Base-by-base conservation (phyloP, 2,329 filamentous ascomycete genomes). In the Pyrenophora tritici-repentis region DNA sequence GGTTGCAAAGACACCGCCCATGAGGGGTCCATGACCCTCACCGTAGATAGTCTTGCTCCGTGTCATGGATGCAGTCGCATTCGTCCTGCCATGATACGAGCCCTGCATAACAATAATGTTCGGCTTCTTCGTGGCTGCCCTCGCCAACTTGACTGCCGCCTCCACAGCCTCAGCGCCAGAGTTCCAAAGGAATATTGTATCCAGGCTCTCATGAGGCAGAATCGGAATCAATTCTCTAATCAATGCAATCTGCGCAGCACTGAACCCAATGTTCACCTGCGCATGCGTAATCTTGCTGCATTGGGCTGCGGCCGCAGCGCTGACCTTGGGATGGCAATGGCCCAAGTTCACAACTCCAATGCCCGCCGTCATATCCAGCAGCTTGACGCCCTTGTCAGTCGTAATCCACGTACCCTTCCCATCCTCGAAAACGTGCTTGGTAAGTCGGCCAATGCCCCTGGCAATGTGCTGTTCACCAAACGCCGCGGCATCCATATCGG, bases 101-200 rank as follows among this genome's bases (percentile, higher is more conserved):
- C 65, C 65, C 31, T 68, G 65, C 65, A 68, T 67, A 13, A 68
- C 65, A n/a, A 68, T 67, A 37, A 68, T 58, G 37, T 68, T 68
- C 8, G 63, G 61, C 47, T 68, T 68, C 54, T 66, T 67, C 8
- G 64, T 68, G 4, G 64, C 65, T 5, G 58, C 63, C n/a, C 65
- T 60, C 20, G 62, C 59, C 10, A 68, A 45, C 45, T 68, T 68
- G 2, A 68, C 64, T 13, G 65, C 59, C 13, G 65, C 64, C 41
- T 68, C 65, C 3, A 68, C 65, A 3, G 65, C 65, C 37, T 68
- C 65, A 14, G 65, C 64, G 14, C 65, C 65, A 6, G 65, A 68
- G 34, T 68, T 68, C 65, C 65, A 68, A 3, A 68, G 45, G 47
- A 68, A 68, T 33, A 68, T 60, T 13, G 64, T 61, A 35, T 68